Conservation (phyloP, 768 basidiomycete species). For the Naganishia onofrii region DNA sequence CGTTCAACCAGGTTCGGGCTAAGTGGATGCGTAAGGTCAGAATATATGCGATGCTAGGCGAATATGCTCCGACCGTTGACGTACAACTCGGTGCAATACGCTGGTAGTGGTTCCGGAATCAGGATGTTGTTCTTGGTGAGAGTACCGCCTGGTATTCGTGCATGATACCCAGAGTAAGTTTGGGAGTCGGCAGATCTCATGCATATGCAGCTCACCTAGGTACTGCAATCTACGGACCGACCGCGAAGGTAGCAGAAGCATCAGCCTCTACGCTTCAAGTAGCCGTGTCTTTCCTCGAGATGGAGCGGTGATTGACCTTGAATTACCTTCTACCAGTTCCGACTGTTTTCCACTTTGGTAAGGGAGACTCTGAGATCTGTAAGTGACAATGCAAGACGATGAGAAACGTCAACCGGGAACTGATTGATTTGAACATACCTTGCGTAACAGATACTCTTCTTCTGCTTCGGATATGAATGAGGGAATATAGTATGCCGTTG, state of each 20-base stretch:
- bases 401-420: not conserved
- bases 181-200: not conserved
- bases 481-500: conserved; percentile 61
- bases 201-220: conserved; percentile 43
- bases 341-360: conserved; percentile 73
- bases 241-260: not conserved
- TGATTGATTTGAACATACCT: conserved; percentile 56
- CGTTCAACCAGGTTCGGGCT: conserved; percentile 77
- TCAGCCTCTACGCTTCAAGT: not conserved
- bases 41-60: conserved; percentile 13
- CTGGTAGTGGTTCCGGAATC: conserved; percentile 67
- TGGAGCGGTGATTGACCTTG: not conserved
- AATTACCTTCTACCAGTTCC: conserved; percentile 65
- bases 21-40: conserved; percentile 20
- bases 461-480: conserved; percentile 69
- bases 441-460: conserved; percentile 71
- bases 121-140: conserved; percentile 65
- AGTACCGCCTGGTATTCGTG: conserved; percentile 66
- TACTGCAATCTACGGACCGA: conserved; percentile 46
- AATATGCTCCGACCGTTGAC: conserved; percentile 35
- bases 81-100: conserved; percentile 68
- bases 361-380: conserved; percentile 75
- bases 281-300: not conserved
- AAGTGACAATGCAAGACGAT: not conserved
- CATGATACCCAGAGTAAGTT: conserved; percentile 1